These are phyloP conservation scores for Carpinus fangiana DNA, from an alignment of 306 rosid species.

Conservation along the genomic window DNA sequence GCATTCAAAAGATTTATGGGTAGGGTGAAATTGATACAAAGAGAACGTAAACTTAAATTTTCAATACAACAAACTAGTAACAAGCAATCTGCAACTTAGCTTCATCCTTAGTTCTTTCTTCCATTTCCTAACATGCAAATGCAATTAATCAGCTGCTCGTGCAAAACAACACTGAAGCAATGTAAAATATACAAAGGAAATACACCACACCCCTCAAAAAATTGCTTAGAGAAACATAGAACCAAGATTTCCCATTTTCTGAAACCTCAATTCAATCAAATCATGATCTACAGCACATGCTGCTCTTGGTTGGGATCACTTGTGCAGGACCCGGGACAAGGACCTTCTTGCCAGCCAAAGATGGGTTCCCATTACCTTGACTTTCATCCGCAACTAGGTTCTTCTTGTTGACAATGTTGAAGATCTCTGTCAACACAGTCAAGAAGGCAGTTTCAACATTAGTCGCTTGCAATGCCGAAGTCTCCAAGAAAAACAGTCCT, in stretches of 20 bases:
- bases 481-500: conserved; percentile 90
- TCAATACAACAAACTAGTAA: neutral
- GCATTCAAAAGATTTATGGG: neutral
- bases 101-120: conserved; percentile 27
- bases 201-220: conserved; percentile 53
- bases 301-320: conserved; percentile 72
- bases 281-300: conserved; percentile 64
- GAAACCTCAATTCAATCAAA: conserved; percentile 18
- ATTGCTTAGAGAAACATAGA: conserved; percentile 37
- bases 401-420: conserved; percentile 80
- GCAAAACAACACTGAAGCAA: conserved; percentile 41
- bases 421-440: conserved; percentile 85
- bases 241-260: conserved; percentile 28
- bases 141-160: conserved; percentile 35
- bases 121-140: conserved; percentile 21
- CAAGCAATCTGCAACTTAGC: conserved; percentile 12
- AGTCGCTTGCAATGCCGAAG: conserved; percentile 83
- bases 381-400: conserved; percentile 62
- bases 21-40: neutral
- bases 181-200: conserved; percentile 49
- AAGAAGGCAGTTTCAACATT: conserved; percentile 87
- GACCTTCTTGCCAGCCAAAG: conserved; percentile 77
- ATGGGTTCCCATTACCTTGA: conserved; percentile 66
- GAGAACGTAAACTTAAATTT: neutral
- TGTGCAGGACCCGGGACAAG: conserved; percentile 82